Conservation (phyloP, 257 asterid genomes). For the Solanum corneliomulleri region DNA sequence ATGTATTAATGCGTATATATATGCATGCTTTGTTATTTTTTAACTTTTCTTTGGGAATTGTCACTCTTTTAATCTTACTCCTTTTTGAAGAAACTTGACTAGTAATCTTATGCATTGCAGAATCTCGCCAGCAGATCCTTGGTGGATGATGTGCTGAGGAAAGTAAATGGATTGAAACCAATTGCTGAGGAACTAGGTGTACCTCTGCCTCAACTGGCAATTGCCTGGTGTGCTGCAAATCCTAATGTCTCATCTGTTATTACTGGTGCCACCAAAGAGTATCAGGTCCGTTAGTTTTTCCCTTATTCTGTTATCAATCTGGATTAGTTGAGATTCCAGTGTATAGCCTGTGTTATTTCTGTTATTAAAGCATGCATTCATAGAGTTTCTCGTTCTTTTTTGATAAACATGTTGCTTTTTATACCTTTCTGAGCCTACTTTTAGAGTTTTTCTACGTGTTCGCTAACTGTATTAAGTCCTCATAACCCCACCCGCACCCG, state of each 20-base stretch:
- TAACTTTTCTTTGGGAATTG: too few species aligned
- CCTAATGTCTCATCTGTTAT: conserved; percentile 93
- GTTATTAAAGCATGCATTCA: not conserved
- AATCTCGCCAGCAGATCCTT: conserved; percentile 84
- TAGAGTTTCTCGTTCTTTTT: not conserved
- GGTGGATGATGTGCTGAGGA: conserved; percentile 79
- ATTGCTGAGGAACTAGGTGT: conserved; percentile 86
- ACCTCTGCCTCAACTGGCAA: conserved; percentile 81
- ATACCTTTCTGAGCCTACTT: not conserved
- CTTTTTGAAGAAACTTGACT: not conserved
- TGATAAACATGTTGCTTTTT: not conserved
- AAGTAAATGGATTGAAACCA: conserved; percentile 69
- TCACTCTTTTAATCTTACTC: not conserved
- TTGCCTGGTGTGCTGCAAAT: conserved; percentile 98
- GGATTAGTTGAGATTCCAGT: not conserved
- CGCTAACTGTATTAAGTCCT: not conserved
- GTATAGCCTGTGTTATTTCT: not conserved
- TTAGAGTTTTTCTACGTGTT: not conserved
- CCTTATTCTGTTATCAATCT: not conserved
- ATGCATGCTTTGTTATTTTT: not conserved
- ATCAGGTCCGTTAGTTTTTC: conserved; percentile 50
- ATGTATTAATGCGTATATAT: not conserved
- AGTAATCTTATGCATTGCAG: conserved; percentile 21
- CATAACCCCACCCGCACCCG: not conserved
- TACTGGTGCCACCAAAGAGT: conserved; percentile 90